Base-by-base conservation (phyloP, 257 asterid genomes). In the Petunia secreta region DNA sequence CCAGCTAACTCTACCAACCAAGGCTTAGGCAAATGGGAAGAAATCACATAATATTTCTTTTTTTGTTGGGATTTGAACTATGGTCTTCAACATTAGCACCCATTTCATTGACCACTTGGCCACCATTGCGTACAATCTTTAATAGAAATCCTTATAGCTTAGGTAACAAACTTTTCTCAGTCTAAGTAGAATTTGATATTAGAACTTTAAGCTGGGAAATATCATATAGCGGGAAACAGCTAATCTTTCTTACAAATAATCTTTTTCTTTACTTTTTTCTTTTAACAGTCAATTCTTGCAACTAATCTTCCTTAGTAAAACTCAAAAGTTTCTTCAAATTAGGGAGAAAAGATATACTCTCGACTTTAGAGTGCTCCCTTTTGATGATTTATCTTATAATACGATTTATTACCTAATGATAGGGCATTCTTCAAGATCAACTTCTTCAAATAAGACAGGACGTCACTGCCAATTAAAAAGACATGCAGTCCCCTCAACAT, bases 401-500 rank as follows among this genome's bases (percentile, higher is more conserved):
- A 69, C 8, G 25, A 0, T 69, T 50, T 69, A 41, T 10, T 10
- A 46, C 77, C 25, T 37, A 46, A 46, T 7, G 39, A 46, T 3
- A 69, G 43, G 59, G 16, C 59, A 69, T 46, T 11, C 59, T 69
- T 69, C 76, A 68, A 43, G 38, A 38, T 67, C 75, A 68, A 68
- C n/a, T 43, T 68, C 75, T 43, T 68, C 55, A 69, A 25, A 14
- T 69, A 69, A 25, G 11, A 69, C 43, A 69, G 41, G 43, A 69
- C 43, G 10, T 25, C 15, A 44, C 16, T 8, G 76, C 58, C 41
- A 46, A 69, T 69, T 25, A 69, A 69, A 0, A 71, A 48, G 60
- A 4, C 43, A 25, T 25, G 60, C 25, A 34, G 46, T 38, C 58
- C 1, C 55, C 76, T 16, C 1, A 25, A 44, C 76, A 44, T 40